phyloP scores from a whole-genome alignment of 1,284 basidiomycete species.

The Anthracocystis panici-leucophaei region DNA sequence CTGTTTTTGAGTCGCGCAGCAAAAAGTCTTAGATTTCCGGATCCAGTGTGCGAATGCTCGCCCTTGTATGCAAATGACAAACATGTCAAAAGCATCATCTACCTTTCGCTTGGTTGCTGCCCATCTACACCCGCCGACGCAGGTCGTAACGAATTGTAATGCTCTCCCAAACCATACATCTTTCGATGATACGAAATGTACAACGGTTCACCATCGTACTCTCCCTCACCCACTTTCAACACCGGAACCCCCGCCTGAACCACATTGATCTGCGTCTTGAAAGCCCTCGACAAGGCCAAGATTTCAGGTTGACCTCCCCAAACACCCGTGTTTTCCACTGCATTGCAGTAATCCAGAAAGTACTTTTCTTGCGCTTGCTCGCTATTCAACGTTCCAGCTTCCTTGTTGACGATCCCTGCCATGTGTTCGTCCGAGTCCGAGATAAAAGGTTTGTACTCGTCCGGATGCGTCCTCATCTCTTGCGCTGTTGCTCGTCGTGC shows the following conservation, averaged over 20 bases:
- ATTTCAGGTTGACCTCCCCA: slow-evolving; percentile 99
- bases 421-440: slow-evolving; percentile 72
- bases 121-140: slow-evolving; percentile 8
- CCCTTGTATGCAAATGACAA: no score
- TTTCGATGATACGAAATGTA: slow-evolving; percentile 63
- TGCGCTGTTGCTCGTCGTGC: slow-evolving; percentile 80
- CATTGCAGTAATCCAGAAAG: slow-evolving; percentile 82
- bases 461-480: slow-evolving; percentile 85
- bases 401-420: slow-evolving; percentile 78
- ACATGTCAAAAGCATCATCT: no score
- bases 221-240: slow-evolving; percentile 80
- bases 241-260: slow-evolving; percentile 85
- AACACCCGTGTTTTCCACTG: slow-evolving; percentile 83
- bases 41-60: no score
- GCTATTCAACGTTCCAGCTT: slow-evolving; percentile 72
- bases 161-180: slow-evolving; percentile 68
- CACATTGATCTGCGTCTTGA: slow-evolving; percentile 88
- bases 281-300: slow-evolving; percentile 86
- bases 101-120: neutral
- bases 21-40: neutral
- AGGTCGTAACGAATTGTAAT: slow-evolving; percentile 66
- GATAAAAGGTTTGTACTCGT: slow-evolving; percentile 94
- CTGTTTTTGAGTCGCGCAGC: neutral
- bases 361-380: slow-evolving; percentile 74
- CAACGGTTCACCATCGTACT: slow-evolving; percentile 51